Base-by-base conservation (phyloP, 257 asterid genomes). In the Parsonsia alboflavescens region DNA sequence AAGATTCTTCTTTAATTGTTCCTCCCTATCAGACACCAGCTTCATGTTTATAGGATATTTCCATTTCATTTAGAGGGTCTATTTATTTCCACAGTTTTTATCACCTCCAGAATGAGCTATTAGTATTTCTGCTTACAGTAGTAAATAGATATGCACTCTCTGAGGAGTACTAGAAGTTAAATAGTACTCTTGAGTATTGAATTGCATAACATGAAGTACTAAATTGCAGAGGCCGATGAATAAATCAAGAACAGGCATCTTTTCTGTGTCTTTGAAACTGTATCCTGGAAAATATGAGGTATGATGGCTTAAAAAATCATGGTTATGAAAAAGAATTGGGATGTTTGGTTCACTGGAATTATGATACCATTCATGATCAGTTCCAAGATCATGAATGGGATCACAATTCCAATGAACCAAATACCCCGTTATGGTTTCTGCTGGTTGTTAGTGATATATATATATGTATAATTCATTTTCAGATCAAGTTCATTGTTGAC, bases 251-350 rank as follows among this genome's bases (percentile, higher is more conserved):
- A 79, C 89, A 2, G 98, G 98, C 48, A 49, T 85, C 26, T 95
- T 92, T 79, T 87, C 94, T 28, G 39, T 84, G 65, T 75, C 72
- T 87, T 81, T 95, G 65, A 88, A 73, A 91, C 85, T 92, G 81
- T 90, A 94, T 76, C 99, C 97, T 0, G 99, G 99, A 72, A 89
- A 86, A 86, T 89, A 95, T 15, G 99, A 95, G 96, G 99, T 92
- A 78, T 28, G 79, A 59, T 59, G 33, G 42, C 33, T 13, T 48
- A n/a, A 33, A 44, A 57, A 30, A 22, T 62, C 61, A 53, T 80
- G 73, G 56, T 42, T 58, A 54, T 70, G 22, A 54, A 22, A 80
- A 76, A n/a, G n/a, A n/a, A n/a, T n/a, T n/a, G n/a, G n/a, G n/a
- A n/a, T n/a, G n/a, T n/a, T n/a, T n/a, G n/a, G n/a, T n/a, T n/a